Percentiles rank a stretch among this genome's conserved stretches.
phyloP scores from a whole-genome alignment of 164 flowering plant species.

The Malania oleifera region DNA sequence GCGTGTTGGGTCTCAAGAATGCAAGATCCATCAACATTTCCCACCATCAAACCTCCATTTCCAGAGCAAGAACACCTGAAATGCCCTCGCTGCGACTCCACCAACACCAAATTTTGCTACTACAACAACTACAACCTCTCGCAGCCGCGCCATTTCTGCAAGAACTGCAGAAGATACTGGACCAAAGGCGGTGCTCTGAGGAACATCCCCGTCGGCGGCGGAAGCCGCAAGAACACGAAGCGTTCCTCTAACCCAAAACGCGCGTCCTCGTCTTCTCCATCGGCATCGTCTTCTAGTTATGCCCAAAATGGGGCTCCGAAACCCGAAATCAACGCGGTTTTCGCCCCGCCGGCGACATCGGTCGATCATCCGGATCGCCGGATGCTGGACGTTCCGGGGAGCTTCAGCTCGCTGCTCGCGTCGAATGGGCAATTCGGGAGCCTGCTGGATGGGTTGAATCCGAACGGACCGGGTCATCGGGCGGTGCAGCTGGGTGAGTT shows the following conservation, averaged over 20 bases:
- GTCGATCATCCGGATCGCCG: constrained; percentile 31
- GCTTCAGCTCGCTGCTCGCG: constrained; percentile 32
- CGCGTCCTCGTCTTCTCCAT: constrained; percentile 8
- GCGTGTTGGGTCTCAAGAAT: constrained; percentile 16
- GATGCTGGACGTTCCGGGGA: constrained; percentile 29
- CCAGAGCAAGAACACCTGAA: constrained; percentile 70
- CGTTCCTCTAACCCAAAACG: constrained; percentile 25
- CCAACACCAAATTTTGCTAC: constrained; percentile 76
- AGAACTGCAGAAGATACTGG: constrained; percentile 54
- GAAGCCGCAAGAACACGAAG: constrained; percentile 44
- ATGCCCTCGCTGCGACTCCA: constrained; percentile 77
- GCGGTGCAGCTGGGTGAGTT: constrained; percentile 20
- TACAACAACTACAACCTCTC: constrained; percentile 70
- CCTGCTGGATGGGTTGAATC: constrained; percentile 34
- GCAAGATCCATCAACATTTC: constrained; percentile 58
- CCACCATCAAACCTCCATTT: constrained; percentile 43
- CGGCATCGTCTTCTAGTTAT: constrained; percentile 13
- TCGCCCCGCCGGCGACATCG: neutral
- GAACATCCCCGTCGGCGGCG: constrained; percentile 85
- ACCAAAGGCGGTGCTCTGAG: constrained; percentile 62
- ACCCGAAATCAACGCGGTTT: constrained; percentile 16
- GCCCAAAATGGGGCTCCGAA: neutral
- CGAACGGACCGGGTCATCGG: constrained; percentile 17
- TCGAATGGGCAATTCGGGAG: constrained; percentile 31
- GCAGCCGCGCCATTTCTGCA: constrained; percentile 65